Evolutionary conservation across 2,329 filamentous ascomycete species (phyloP).

Genomic region (Pseudogymnoascus sp.): DNA sequence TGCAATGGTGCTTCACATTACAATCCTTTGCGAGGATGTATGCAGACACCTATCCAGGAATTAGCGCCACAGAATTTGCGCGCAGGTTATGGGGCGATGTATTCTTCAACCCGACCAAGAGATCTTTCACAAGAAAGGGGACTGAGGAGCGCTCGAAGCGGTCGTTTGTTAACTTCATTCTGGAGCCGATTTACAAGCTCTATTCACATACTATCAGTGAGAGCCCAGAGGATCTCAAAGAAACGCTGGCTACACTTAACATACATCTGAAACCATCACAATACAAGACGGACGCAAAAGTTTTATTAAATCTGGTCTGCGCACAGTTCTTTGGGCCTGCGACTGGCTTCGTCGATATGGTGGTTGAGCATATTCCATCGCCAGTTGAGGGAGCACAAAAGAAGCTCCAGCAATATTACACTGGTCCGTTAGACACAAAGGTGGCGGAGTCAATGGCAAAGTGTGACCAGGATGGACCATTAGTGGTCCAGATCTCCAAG

Average conservation of each 20-base stretch:
- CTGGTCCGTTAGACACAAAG: conserved; percentile 76
- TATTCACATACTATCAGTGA: conserved; percentile 93
- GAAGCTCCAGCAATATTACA: conserved; percentile 82
- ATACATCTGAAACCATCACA: conserved; percentile 88
- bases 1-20: conserved; percentile 96
- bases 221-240: conserved; percentile 74
- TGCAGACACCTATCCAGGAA: conserved; percentile 72
- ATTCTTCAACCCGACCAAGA: conserved; percentile 85
- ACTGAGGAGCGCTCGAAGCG: conserved; percentile 73
- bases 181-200: conserved; percentile 97
- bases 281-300: conserved; percentile 81
- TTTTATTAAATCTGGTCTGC: conserved; percentile 81
- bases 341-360: conserved; percentile 90
- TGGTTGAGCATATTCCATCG: conserved; percentile 81
- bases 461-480: conserved; percentile 82
- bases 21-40: conserved; percentile 97
- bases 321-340: conserved; percentile 92
- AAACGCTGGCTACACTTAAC: conserved; percentile 69
- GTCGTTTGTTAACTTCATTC: conserved; percentile 87
- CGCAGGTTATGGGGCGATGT: conserved; percentile 90
- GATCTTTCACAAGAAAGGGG: conserved; percentile 84
- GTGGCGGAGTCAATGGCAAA: conserved; percentile 70
- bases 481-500: conserved; percentile 90
- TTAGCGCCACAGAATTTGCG: conserved; percentile 78
- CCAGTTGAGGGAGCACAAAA: conserved; percentile 70